Base-by-base conservation (phyloP, 805 yeast genomes). In the Grigorovia yakushimaensis region DNA sequence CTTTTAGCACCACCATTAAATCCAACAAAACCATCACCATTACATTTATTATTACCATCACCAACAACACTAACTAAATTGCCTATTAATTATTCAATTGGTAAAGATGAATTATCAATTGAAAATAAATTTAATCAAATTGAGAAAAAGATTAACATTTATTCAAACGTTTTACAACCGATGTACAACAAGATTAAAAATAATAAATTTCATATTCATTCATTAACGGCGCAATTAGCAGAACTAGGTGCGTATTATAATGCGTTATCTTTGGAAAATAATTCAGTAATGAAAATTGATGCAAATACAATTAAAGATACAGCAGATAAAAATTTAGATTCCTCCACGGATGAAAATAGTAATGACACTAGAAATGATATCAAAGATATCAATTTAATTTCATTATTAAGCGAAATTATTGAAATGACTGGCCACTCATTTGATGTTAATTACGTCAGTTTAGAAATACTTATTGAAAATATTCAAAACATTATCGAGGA, bases 391-490 rank as follows among this genome's bases (percentile, higher is more conserved):
- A 24, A 30, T 30, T 5, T 15, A 3, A 40, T 40, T 40, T 33
- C 18, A 33, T 33, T 33, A 33, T 71, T 58, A 61, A 78, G 51
- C 60, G 79, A n/a, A 67, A 79, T 51, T 69, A 79, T 55, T 60
- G 98, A 93, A 60, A 79, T 80, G 51, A 77, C 88, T 24, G 97
- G 98, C 1, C 88, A 85, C 58, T 83, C 88, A 1, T 81, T 86
- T 52, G 98, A 93, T 62, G 76, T 81, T 38, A 78, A 76, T 37
- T 80, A 76, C 51, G 74, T 81, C 18, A 76, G 79, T 19, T 61
- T 73, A 8, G 76, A 72, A 49, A 69, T 70, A 22, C 52, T 73
- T 39, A 63, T 66, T 3, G 70, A 70, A 36, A 74, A 75, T 36
- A 52, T 72, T 15, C 53, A 63, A 40, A 64, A 66, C 7, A 50